Percentiles rank a stretch among this genome's conserved stretches.
These are phyloP conservation scores for Colletotrichum lini DNA, from an alignment of 2,329 filamentous ascomycete species.

Conservation along the genomic window DNA sequence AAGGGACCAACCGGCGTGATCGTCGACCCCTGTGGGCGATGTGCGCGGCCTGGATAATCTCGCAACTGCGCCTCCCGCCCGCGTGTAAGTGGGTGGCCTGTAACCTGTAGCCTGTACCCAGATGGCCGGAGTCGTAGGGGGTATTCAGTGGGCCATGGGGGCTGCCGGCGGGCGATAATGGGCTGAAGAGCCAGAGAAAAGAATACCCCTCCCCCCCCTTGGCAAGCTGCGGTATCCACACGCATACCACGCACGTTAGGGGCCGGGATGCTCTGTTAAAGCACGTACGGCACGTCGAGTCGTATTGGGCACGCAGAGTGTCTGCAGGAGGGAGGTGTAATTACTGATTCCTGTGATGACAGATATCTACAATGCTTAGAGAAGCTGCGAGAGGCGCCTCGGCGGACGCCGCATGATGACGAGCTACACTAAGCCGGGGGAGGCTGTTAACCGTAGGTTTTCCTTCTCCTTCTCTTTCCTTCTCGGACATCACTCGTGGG, in stretches of 20 bases:
- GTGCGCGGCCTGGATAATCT: background rate
- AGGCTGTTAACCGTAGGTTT: background rate
- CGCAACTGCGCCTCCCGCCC: too few species aligned
- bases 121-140: constrained; percentile 9
- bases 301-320: background rate
- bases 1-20: background rate
- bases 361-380: background rate
- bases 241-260: too few species aligned
- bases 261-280: background rate
- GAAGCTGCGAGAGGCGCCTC: background rate
- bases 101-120: background rate
- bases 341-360: too few species aligned
- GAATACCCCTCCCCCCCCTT: too few species aligned
- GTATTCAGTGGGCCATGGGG: background rate
- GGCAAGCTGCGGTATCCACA: background rate
- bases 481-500: background rate
- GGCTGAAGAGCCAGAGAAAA: background rate
- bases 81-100: background rate
- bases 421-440: background rate
- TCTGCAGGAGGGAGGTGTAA: too few species aligned
- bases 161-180: background rate
- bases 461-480: background rate
- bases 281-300: background rate
- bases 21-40: background rate
- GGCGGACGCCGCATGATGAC: constrained; percentile 3